Percentiles rank a stretch among this genome's conserved stretches.
Conservation (phyloP, 495 filamentous ascomycete genomes). For the Neurospora sp. region DNA sequence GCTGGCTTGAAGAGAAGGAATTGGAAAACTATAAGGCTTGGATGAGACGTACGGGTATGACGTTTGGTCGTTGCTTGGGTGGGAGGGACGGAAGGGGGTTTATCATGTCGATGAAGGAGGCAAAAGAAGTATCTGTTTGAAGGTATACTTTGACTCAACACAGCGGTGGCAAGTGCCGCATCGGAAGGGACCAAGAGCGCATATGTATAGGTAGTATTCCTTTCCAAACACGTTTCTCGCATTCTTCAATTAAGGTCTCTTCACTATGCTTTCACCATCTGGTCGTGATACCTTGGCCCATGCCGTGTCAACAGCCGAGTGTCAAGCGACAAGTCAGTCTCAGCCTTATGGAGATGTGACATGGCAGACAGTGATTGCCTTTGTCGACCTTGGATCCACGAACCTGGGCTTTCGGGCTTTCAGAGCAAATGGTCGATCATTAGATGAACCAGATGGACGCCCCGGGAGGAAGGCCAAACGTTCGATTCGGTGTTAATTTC, state of each 20-base stretch:
- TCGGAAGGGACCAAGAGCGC: neutral
- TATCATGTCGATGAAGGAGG: neutral
- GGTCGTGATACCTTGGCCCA: neutral
- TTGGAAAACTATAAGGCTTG: neutral
- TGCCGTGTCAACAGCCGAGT: neutral
- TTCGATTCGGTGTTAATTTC: neutral
- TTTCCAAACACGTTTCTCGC: neutral
- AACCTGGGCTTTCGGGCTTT: neutral
- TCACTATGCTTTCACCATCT: neutral
- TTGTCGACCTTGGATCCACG: neutral
- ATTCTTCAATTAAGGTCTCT: neutral
- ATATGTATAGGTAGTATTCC: neutral
- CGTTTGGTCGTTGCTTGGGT: neutral
- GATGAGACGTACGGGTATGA: neutral
- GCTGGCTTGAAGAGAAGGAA: neutral
- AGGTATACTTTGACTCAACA: neutral
- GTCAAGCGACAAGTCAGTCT: neutral
- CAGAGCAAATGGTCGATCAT: neutral
- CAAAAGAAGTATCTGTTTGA: neutral
- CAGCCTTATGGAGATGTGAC: neutral
- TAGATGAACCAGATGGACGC: neutral
- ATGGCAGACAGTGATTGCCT: neutral
- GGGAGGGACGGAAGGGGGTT: neutral
- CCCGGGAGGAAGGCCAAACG: neutral
- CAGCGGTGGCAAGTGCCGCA: neutral